Evolutionary conservation across 441 rosid genomes (phyloP), one percentile per base, ranked within the genome.

Genomic region (Erodium texanum): DNA sequence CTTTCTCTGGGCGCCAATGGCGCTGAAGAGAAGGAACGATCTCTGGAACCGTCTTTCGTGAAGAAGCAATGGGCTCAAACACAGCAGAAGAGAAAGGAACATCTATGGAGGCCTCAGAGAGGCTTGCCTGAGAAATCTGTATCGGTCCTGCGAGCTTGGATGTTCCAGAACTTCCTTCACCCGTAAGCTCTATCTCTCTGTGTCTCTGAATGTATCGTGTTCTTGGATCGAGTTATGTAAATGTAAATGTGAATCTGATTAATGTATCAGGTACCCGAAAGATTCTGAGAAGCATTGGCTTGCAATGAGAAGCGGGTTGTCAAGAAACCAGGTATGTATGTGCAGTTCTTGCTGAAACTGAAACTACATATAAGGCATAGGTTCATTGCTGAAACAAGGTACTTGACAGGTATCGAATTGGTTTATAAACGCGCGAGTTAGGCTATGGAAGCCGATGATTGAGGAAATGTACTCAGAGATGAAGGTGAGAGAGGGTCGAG

Each of bases 161-260:
- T 93, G 99, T 93, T 93, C 79, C 89, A 93, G 65, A 89, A 93
- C 84, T 93, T 93, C 56, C 97, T 91, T 78, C 97, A 93, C 71
- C 99, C 97, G 99, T 89, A 71, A 82, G 84, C 62, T 62, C 38
- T 62, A 29, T 24, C 59, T 5, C 29, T 9, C 10, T 11, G 8
- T 5, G 22, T 41, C 16, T 10, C 11, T 12, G 8, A 29, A 41
- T 12, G 0, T 41, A 3, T 41, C 48, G 10, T 41, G 1, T 41
- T 41, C 48, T 41, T 41, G 14, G 10, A 12, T 38, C 48, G 11
- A 41, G 15, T 6, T 41, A 14, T 41, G 10, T 41, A 41, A 5
- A 38, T 27, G 4, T 27, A 27, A 27, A 1, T 4, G 1, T 27
- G 29, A 3, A 6, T 5, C 5, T n/a, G 10, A 18, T n/a, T 5